Evolutionary conservation across 768 basidiomycete genomes (phyloP).

Genomic region (Agaricus subrufescens): DNA sequence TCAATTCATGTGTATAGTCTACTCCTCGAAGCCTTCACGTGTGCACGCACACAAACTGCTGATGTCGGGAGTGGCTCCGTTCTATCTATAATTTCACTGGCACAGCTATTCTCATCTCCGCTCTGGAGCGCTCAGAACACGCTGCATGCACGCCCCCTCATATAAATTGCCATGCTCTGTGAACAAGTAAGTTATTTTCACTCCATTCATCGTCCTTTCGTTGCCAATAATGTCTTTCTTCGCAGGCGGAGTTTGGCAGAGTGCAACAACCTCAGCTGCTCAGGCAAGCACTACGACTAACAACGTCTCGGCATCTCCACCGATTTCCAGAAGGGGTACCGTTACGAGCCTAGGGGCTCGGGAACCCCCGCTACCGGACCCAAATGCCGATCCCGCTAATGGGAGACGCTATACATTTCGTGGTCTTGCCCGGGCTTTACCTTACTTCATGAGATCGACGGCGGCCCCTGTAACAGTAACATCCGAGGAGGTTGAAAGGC

Average conservation of each 20-base stretch:
- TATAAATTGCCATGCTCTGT: background rate
- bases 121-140: background rate
- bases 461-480: background rate
- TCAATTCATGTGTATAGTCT: background rate
- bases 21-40: background rate
- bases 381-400: background rate
- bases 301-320: background rate
- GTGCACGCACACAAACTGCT: background rate
- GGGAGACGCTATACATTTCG: background rate
- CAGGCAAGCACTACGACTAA: conserved; percentile 1
- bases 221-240: conserved; percentile 1
- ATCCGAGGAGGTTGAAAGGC: background rate
- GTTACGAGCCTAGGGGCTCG: background rate
- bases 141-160: background rate
- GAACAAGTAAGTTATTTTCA: background rate
- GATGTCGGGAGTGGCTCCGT: background rate
- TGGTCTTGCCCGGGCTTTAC: background rate
- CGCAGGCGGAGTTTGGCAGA: conserved; percentile 6
- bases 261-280: background rate
- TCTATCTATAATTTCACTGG: background rate
- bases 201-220: background rate
- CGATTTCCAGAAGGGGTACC: background rate
- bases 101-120: background rate
- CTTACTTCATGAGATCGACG: conserved; percentile 1
- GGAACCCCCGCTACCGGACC: background rate